Conservation (phyloP, 768 basidiomycete genomes). For the Mycena latifolia region DNA sequence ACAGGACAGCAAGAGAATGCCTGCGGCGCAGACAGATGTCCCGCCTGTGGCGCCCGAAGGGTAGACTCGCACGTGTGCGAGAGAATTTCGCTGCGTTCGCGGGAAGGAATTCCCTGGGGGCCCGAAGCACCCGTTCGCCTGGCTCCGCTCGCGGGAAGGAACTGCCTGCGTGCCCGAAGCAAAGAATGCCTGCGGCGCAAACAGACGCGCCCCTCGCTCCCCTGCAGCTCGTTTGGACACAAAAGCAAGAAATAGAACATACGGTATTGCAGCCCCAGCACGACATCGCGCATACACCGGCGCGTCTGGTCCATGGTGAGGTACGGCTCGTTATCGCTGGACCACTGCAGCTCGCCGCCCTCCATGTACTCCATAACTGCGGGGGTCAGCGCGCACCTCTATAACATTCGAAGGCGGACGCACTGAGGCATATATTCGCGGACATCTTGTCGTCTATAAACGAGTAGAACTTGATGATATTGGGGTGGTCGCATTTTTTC, state of each 20-base stretch:
- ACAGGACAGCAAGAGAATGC: no score
- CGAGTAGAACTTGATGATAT: slow-evolving; percentile 91
- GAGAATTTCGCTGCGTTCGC: no score
- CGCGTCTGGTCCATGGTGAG: slow-evolving; percentile 87
- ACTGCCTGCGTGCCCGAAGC: no score
- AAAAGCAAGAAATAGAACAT: slow-evolving; percentile 50
- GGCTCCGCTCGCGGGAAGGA: no score
- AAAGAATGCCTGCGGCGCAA: no score
- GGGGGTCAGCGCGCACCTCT: slow-evolving; percentile 23
- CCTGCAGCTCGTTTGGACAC: no score
- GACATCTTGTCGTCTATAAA: slow-evolving; percentile 94
- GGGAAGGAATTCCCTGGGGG: no score
- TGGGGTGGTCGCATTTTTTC: slow-evolving; percentile 94
- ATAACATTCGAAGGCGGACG: slow-evolving; percentile 46
- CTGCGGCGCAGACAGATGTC: no score
- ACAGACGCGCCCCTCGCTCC: no score
- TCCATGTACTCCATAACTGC: slow-evolving; percentile 96
- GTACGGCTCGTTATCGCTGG: slow-evolving; percentile 73
- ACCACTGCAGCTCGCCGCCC: slow-evolving; percentile 96
- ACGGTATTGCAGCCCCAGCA: slow-evolving; percentile 97
- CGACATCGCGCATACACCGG: slow-evolving; percentile 91
- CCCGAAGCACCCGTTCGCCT: no score
- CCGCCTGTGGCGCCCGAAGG: no score
- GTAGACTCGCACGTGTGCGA: no score
- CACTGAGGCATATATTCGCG: slow-evolving; percentile 95